phyloP scores from a whole-genome alignment of 2,329 filamentous ascomycete genomes.

The Phaeomoniella chlamydospora region DNA sequence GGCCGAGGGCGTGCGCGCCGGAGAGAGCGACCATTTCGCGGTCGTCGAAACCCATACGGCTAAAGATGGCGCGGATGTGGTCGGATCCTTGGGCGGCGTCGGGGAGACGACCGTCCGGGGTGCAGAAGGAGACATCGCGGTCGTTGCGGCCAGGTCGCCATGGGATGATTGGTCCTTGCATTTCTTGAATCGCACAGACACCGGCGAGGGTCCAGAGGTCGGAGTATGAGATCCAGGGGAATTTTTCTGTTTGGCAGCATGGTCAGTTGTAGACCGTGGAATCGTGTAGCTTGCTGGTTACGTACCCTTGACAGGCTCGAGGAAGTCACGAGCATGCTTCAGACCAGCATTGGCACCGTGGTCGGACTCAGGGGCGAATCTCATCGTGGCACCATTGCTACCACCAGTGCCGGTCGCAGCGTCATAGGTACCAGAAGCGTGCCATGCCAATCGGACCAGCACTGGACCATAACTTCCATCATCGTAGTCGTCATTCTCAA shows the following conservation, averaged over 20 bases:
- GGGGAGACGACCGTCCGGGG: slow-evolving; percentile 80
- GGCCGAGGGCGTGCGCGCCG: slow-evolving; percentile 76
- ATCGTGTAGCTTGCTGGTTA: slow-evolving; percentile 4
- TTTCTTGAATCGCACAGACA: slow-evolving; percentile 80
- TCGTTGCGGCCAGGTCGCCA: slow-evolving; percentile 80
- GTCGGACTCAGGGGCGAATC: slow-evolving; percentile 74
- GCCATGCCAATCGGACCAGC: slow-evolving; percentile 82
- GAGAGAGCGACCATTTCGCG: slow-evolving; percentile 85
- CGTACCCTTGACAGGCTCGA: slow-evolving; percentile 76
- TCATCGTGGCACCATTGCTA: slow-evolving; percentile 94
- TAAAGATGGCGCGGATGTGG: slow-evolving; percentile 85
- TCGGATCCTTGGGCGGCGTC: slow-evolving; percentile 64
- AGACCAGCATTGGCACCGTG: slow-evolving; percentile 93
- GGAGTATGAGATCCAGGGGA: slow-evolving; percentile 92
- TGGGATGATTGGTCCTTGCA: slow-evolving; percentile 76
- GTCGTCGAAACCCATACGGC: slow-evolving; percentile 96
- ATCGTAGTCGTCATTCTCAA: slow-evolving; percentile 89
- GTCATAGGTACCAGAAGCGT: slow-evolving; percentile 85
- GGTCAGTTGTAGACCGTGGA: slow-evolving; percentile 7
- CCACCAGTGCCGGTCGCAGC: slow-evolving; percentile 77
- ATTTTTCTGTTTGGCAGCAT: slow-evolving; percentile 41
- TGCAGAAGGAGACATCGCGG: slow-evolving; percentile 68
- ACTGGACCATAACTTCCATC: slow-evolving; percentile 94
- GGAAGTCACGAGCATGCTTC: slow-evolving; percentile 74
- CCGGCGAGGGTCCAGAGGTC: slow-evolving; percentile 92